Evolutionary conservation across 1,139 yeast genomes (phyloP), one percentile per base, ranked within the genome.

Genomic region (Blastobotrys malaysiensis): DNA sequence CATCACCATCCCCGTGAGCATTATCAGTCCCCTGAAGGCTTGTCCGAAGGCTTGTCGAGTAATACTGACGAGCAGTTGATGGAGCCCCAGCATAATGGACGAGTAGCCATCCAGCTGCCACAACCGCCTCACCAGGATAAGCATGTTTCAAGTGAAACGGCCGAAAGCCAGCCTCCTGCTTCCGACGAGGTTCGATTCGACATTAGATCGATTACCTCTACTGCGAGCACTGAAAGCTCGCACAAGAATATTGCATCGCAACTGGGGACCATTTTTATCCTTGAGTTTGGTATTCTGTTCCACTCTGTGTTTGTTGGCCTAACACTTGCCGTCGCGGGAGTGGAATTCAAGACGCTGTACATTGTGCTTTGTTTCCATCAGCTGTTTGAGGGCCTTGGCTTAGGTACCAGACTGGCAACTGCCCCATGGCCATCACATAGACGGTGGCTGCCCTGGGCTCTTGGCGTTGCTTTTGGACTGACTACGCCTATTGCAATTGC

Each of bases 351-450:
- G 52, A 80, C 90, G 1, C 75, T 90, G 51, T 90, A 87, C 70
- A 79, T 86, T 62, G 97, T 89, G 16, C 71, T 90, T 53, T 84
- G 87, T 2, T 90, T 90, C 80, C 97, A 90, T 72, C 97, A 90
- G 73, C 79, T 86, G 74, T 90, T 90, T 69, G 97, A 90, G 75
- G 97, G 97, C 54, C 77, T 90, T 54, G 97, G 97, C 63, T 77
- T 90, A 63, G 97, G 97, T 52, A 81, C 96, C 6, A 80, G 97
- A 69, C 77, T 90, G 55, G 89, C 96, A 1, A 77, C 80, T 21
- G 82, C 88, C 4, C 74, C 78, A 43, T 88, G 93, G 90, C 86
- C 88, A 26, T 67, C 70, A 24, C 58, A 69, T 48, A 77, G 76
- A 65, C 57, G 62, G 45, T 69, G 65, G 67, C 73, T 83, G 24